phyloP scores from a whole-genome alignment of 2,329 filamentous ascomycete genomes.

The Fusarium solani-melongenae region DNA sequence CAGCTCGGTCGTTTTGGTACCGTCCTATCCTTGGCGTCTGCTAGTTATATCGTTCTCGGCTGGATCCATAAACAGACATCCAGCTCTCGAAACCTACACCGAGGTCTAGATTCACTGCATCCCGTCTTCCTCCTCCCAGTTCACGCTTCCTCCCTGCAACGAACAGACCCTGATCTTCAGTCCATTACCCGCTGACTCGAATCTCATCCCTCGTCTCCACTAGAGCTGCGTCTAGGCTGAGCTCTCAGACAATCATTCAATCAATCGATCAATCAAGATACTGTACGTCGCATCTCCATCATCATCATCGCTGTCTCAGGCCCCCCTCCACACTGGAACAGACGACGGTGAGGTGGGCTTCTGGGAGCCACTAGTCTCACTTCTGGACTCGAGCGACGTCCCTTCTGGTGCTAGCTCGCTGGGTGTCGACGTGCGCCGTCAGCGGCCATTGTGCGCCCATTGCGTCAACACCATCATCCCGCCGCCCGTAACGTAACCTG shows the following conservation, averaged over 20 bases:
- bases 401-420: slow-evolving; percentile 27
- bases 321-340: slow-evolving; percentile 20
- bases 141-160: slow-evolving; percentile 3
- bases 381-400: slow-evolving; percentile 25
- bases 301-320: slow-evolving; percentile 37
- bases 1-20: not conserved
- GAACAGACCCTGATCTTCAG: slow-evolving; percentile 20
- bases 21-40: not conserved
- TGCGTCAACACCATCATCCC: slow-evolving; percentile 45
- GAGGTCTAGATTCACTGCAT: not conserved
- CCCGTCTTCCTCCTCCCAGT: not conserved
- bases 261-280: slow-evolving; percentile 11
- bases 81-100: slow-evolving; percentile 1
- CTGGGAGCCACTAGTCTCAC: slow-evolving; percentile 30
- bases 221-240: slow-evolving; percentile 1
- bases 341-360: slow-evolving; percentile 1
- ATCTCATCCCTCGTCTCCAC: slow-evolving; percentile 26
- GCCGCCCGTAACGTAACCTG: slow-evolving; percentile 22
- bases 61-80: slow-evolving; percentile 1
- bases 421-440: slow-evolving; percentile 11
- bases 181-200: slow-evolving; percentile 31
- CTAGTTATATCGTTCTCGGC: slow-evolving; percentile 4
- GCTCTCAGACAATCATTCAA: slow-evolving; percentile 4
- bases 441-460: slow-evolving; percentile 39
- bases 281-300: slow-evolving; percentile 16